phyloP scores from a whole-genome alignment of 2,329 filamentous ascomycete genomes.

The Herpotrichia juniperi region DNA sequence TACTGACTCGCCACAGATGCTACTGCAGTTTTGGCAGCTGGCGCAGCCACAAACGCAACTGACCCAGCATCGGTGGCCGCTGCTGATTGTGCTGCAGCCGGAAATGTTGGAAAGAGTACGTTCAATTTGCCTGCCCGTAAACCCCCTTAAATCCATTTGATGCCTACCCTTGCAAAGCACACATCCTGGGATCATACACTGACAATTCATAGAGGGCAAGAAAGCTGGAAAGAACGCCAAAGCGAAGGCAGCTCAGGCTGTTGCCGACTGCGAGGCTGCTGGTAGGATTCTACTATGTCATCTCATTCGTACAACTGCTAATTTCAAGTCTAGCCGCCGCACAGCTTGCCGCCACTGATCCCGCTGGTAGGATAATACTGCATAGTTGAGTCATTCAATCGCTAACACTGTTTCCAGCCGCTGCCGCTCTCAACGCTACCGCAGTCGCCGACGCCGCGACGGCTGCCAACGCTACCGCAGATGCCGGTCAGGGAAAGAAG shows the following conservation, averaged over 20 bases:
- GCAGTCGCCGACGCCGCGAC: neutral
- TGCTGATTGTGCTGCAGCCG: neutral
- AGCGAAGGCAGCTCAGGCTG: slow-evolving; percentile 1
- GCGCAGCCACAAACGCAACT: slow-evolving; percentile 1
- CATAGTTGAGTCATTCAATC: too few species aligned
- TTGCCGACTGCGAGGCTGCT: neutral
- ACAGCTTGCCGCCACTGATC: neutral
- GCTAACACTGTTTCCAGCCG: too few species aligned
- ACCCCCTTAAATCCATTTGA: too few species aligned
- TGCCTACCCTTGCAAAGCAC: neutral
- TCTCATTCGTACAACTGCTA: neutral
- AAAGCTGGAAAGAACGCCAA: neutral
- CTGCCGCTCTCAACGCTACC: neutral
- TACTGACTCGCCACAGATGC: neutral
- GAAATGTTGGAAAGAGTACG: neutral
- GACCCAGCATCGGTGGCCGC: neutral
- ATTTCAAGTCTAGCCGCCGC: neutral
- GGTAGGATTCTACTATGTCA: neutral
- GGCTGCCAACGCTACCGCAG: neutral
- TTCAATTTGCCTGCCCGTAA: neutral
- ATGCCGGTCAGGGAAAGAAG: neutral
- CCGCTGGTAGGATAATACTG: too few species aligned
- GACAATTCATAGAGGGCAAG: neutral
- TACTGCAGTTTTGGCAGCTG: neutral
- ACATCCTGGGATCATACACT: neutral